These are phyloP conservation scores for Pyrus pyrifolia DNA, from an alignment of 306 rosid species.

Conservation along the genomic window DNA sequence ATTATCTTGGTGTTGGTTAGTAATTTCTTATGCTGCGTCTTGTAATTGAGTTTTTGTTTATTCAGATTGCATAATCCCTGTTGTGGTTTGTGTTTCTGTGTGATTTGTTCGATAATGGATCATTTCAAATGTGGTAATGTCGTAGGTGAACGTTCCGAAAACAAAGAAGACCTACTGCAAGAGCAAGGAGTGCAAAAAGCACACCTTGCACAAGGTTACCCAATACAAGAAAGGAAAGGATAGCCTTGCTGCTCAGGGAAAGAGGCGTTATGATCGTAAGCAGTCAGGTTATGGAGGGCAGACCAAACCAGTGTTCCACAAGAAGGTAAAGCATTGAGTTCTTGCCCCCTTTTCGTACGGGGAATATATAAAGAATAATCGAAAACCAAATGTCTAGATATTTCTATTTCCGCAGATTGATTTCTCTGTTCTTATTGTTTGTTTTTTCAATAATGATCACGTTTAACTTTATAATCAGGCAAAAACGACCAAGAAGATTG, in stretches of 20 bases:
- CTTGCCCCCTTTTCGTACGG: not conserved
- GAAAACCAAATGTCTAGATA: not conserved
- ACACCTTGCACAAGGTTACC: slow-evolving; percentile 41
- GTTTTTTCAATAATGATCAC: not conserved
- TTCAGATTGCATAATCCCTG: not conserved
- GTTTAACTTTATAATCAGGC: slow-evolving; percentile 14
- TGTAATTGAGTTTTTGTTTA: not conserved
- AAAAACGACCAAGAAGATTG: slow-evolving; percentile 46
- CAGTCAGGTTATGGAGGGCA: slow-evolving; percentile 44
- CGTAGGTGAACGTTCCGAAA: slow-evolving; percentile 42
- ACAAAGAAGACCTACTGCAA: slow-evolving; percentile 43
- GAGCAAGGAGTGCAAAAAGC: slow-evolving; percentile 42
- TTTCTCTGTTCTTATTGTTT: not conserved
- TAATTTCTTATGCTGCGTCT: not conserved
- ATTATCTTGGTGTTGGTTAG: not conserved
- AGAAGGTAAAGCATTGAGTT: slow-evolving; percentile 20
- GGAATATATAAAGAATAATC: not conserved
- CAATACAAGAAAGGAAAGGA: slow-evolving; percentile 42
- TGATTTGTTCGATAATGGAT: not conserved
- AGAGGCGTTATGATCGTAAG: slow-evolving; percentile 42
- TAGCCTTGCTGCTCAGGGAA: slow-evolving; percentile 40
- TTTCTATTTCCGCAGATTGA: not conserved
- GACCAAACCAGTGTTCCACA: slow-evolving; percentile 44
- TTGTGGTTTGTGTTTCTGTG: not conserved
- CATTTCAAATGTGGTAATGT: not conserved